These are phyloP conservation scores for Rhynchospora breviuscula DNA, from an alignment of 176 grass and related monocot genomes.

Conservation along the genomic window DNA sequence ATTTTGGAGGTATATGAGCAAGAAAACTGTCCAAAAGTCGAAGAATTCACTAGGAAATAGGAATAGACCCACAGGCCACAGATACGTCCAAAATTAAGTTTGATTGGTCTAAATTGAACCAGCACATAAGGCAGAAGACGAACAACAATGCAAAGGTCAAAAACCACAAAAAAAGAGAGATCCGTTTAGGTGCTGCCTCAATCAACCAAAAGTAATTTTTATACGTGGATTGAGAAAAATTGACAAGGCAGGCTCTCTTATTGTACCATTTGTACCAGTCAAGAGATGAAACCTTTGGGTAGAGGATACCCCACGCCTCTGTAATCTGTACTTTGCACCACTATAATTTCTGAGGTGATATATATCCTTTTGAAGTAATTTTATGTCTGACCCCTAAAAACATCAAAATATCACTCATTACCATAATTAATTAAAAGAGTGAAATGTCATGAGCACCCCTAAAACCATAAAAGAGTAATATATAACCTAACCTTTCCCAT, in stretches of 20 bases:
- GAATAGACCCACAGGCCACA: not conserved
- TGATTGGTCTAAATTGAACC: not conserved
- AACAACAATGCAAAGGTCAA: constrained; percentile 17
- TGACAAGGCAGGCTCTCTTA: constrained; percentile 27
- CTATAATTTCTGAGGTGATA: not conserved
- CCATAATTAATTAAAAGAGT: not conserved
- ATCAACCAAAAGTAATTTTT: constrained; percentile 34
- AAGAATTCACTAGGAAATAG: not conserved
- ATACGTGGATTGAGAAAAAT: not conserved
- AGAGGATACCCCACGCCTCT: constrained; percentile 27
- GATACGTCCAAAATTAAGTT: constrained; percentile 1
- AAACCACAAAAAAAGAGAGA: constrained; percentile 22
- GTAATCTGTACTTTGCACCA: not conserved
- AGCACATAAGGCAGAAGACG: constrained; percentile 5
- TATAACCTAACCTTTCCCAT: not conserved
- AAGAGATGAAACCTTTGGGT: constrained; percentile 39
- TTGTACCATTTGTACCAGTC: constrained; percentile 35
- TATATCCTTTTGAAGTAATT: not conserved
- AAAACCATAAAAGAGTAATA: not conserved
- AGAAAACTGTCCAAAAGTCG: not conserved
- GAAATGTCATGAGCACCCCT: not conserved
- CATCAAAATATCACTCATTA: not conserved
- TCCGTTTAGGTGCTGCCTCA: constrained; percentile 27
- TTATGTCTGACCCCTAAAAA: not conserved
- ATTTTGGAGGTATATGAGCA: not conserved